Evolutionary conservation across 1,284 basidiomycete genomes (phyloP), one percentile per base, ranked within the genome.

Genomic region (Tilletia setariae): DNA sequence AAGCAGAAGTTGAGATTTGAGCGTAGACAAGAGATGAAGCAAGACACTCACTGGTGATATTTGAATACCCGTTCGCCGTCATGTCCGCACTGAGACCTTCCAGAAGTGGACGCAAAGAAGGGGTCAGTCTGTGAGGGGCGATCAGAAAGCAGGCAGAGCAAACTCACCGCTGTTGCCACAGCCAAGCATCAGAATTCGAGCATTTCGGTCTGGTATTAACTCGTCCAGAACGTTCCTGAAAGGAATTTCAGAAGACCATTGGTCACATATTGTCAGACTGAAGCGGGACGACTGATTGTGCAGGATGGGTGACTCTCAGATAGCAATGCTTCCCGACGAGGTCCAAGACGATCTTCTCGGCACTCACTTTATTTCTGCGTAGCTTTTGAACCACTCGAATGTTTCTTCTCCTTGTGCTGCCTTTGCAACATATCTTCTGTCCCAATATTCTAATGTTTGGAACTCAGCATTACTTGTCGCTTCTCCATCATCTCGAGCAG

Each of bases 121-220:
- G 9, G 53, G 19, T 61, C 56, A 61, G 32, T 61, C 1, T 0
- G 21, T 25, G 21, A 6, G 32, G 23, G 44, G 35, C 28, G 7
- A 46, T 9, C 44, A 63, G n/a, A 59, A 46, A 56, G 11, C 35
- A 35, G 47, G 28, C 11, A 67, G 28, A 28, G 3, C 25, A 25
- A 19, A 71, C 72, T 16, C 28, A 73, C 75, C 79, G 4, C 68
- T 71, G 46, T 82, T 82, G 0, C 80, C 80, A 42, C 79, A 79
- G 1, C 80, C 80, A 0, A 82, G 67, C 80, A 80, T 79, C 32
- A 82, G 70, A 32, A 82, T 76, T 1, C 79, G 72, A 3, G 67
- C 59, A 1, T 32, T 7, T 1, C 68, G 69, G n/a, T 68, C 25
- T 0, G 77, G 76, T 4, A 81, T 75, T 1, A 76, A 67, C 46